phyloP scores from a whole-genome alignment of 495 filamentous ascomycete genomes.

The Hypoxylon trugodes region DNA sequence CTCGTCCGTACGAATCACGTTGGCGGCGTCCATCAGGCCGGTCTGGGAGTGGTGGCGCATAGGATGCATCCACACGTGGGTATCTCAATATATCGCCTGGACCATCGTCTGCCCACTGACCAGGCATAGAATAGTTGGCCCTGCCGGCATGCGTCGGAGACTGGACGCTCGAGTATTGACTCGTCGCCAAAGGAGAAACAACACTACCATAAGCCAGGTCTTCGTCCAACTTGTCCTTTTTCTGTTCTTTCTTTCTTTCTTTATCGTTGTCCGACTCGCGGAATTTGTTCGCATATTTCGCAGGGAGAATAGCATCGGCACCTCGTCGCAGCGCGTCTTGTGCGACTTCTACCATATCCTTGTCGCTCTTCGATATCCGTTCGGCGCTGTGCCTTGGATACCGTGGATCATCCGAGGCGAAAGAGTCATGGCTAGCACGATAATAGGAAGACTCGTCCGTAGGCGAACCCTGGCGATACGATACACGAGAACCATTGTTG shows the following conservation, averaged over 20 bases:
- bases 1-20: constrained; percentile 43
- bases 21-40: constrained; percentile 19
- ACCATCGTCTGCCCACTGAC: constrained; percentile 60
- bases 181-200: constrained; percentile 9
- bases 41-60: constrained; percentile 21
- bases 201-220: constrained; percentile 57
- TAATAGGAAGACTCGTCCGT: constrained; percentile 42
- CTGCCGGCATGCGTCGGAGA: constrained; percentile 42
- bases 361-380: constrained; percentile 50
- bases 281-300: constrained; percentile 38
- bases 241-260: constrained; percentile 33
- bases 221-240: constrained; percentile 52
- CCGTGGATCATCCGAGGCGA: constrained; percentile 38
- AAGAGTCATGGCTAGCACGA: constrained; percentile 39
- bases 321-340: constrained; percentile 41
- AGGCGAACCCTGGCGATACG: constrained; percentile 52
- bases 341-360: constrained; percentile 49
- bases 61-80: constrained; percentile 44
- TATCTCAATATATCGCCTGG: constrained; percentile 55
- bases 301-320: constrained; percentile 39
- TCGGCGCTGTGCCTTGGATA: constrained; percentile 41
- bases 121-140: constrained; percentile 57
- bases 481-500: constrained; percentile 40
- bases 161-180: constrained; percentile 30
- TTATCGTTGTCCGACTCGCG: constrained; percentile 33